Conservation (phyloP, 495 filamentous ascomycete genomes). For the Trichoderma erinaceum region DNA sequence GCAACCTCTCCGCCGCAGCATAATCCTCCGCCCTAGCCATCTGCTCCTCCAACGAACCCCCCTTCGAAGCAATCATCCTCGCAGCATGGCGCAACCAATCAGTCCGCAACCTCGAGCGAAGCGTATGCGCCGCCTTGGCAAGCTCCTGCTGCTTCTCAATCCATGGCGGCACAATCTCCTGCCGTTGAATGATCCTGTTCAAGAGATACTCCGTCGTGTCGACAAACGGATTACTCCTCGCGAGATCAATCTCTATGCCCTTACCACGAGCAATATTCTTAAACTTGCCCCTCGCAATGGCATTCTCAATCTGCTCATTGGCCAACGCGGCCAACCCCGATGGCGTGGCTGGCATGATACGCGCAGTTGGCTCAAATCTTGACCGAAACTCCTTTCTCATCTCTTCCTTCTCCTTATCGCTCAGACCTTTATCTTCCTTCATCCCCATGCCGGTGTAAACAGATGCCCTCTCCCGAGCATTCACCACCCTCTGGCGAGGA, state of each 20-base stretch:
- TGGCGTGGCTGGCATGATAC: slow-evolving; percentile 70
- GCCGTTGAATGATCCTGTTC: slow-evolving; percentile 97
- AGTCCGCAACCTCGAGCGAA: slow-evolving; percentile 64
- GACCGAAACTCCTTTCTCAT: slow-evolving; percentile 69
- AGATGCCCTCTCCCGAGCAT: slow-evolving; percentile 70
- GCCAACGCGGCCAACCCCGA: slow-evolving; percentile 76
- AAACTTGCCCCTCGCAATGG: slow-evolving; percentile 87
- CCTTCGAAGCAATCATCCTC: slow-evolving; percentile 69
- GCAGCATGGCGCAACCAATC: slow-evolving; percentile 90
- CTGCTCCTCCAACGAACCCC: slow-evolving; percentile 71
- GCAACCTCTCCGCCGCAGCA: slow-evolving; percentile 61
- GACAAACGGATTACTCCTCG: slow-evolving; percentile 81
- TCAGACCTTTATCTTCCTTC: slow-evolving; percentile 27
- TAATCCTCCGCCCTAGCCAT: slow-evolving; percentile 65
- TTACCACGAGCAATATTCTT: slow-evolving; percentile 80
- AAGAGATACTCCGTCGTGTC: slow-evolving; percentile 97
- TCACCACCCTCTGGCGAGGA: slow-evolving; percentile 58
- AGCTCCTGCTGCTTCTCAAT: slow-evolving; percentile 98
- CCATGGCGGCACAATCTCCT: slow-evolving; percentile 79
- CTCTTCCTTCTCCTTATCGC: slow-evolving; percentile 61
- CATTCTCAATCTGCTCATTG: slow-evolving; percentile 91
- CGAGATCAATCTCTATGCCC: slow-evolving; percentile 68
- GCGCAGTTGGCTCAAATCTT: slow-evolving; percentile 65
- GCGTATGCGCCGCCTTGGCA: slow-evolving; percentile 57
- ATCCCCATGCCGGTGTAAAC: slow-evolving; percentile 57